Percentiles rank a stretch among this genome's conserved stretches.
These are phyloP conservation scores for Lasiodiplodia sp. DNA, from an alignment of 2,329 filamentous ascomycete genomes.

Conservation along the genomic window DNA sequence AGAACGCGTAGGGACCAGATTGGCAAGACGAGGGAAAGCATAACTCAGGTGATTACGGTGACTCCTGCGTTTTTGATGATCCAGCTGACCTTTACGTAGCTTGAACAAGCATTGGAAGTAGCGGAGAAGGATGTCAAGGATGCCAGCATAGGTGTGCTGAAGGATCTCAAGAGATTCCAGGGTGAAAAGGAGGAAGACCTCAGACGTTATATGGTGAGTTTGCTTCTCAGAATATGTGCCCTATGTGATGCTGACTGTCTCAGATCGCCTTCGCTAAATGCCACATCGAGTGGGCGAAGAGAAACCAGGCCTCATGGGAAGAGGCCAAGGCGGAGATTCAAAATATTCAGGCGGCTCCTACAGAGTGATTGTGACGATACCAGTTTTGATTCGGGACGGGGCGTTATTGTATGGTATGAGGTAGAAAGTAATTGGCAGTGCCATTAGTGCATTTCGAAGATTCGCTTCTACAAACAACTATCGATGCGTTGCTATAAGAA, in stretches of 20 bases:
- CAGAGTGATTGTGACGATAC: constrained; percentile 28
- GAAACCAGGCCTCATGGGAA: constrained; percentile 90
- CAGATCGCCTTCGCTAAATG: constrained; percentile 91
- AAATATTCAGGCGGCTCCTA: constrained; percentile 70
- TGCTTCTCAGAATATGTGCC: background rate
- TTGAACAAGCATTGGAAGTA: constrained; percentile 89
- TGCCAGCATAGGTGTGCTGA: constrained; percentile 85
- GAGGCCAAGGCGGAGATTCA: constrained; percentile 86
- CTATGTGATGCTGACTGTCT: constrained; percentile 4
- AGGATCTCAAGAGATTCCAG: constrained; percentile 92
- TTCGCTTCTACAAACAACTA: background rate
- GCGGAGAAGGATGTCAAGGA: constrained; percentile 93
- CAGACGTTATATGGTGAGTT: constrained; percentile 89
- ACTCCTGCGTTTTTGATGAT: background rate
- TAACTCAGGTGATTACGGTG: constrained; percentile 62
- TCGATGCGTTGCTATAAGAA: background rate
- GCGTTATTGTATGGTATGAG: constrained; percentile 10
- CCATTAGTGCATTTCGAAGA: background rate
- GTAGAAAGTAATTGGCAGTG: constrained; percentile 24
- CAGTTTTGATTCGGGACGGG: constrained; percentile 1
- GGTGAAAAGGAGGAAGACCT: constrained; percentile 94
- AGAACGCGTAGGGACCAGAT: constrained; percentile 90
- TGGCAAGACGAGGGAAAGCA: constrained; percentile 90
- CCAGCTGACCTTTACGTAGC: constrained; percentile 54
- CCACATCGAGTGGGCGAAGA: constrained; percentile 93